Base-by-base conservation (phyloP, 192 early-diverging fungal species). In the Irineochytrium annulatum region DNA sequence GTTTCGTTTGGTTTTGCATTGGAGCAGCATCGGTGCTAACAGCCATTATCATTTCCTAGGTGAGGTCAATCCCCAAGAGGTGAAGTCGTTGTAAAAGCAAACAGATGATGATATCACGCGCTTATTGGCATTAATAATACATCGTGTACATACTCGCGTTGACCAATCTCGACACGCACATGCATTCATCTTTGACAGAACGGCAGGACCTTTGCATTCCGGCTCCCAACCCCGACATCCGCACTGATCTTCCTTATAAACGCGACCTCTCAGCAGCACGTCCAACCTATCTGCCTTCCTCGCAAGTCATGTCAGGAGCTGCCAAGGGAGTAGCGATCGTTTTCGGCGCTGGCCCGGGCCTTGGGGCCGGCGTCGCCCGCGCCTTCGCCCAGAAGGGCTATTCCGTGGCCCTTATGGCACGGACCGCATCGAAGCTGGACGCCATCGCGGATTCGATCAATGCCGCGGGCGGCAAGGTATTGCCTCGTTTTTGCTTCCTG, bases 51-150 rank as follows among this genome's bases (percentile, higher is more conserved):
- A 2, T 34, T 33, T 55, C 27, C 1, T 63, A 14, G 73, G 73
- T 16, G 73, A 77, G 49, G 58, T 77, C 8, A 67, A 77, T 41
- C 46, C 68, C 27, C 54, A 54, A 1, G 75, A 70, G 35, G 61
- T 70, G 19, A 70, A 65, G 55, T 17, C 28, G 5, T 32, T 55
- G 27, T 55, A 32, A 51, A 16, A 27, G 13, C 16, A 27, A 24
- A 3, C 20, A 24, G 28, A 51, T 2, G 24, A 51, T 51, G 28
- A 51, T 26, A 51, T 41, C n/a, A 14, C 39, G 39, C 39, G n/a
- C n/a, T n/a, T n/a, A n/a, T n/a, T n/a, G n/a, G n/a, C n/a, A n/a
- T n/a, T n/a, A n/a, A n/a, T n/a, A n/a, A n/a, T n/a, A n/a, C n/a
- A n/a, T n/a, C n/a, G n/a, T n/a, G n/a, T n/a, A n/a, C n/a, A n/a